Evolutionary conservation across 805 yeast genomes (phyloP), one percentile per base, ranked within the genome.

Genomic region (Jamesozyma jinghongensis): DNA sequence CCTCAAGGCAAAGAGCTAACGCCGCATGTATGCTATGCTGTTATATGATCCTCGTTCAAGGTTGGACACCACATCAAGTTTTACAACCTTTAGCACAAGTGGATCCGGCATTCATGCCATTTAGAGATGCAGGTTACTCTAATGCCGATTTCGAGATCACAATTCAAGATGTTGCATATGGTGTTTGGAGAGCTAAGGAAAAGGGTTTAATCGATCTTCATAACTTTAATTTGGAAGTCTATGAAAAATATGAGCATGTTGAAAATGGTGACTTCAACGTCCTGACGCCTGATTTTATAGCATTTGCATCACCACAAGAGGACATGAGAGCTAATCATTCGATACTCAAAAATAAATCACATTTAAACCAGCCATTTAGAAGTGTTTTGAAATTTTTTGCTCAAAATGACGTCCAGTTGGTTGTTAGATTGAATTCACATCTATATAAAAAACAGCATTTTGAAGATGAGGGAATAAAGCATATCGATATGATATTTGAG

Each of bases 21-120:
- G 94, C 97, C 14, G 97, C 97, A 3, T 87, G 97, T 62, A 69
- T 92, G 47, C 68, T 92, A 38, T 85, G 95, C 49, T 86, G 97
- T 55, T 92, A 92, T 63, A 87, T 92, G 97, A 74, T 92, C 1
- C 65, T 92, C 40, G 90, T 92, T 14, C 98, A 92, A 59, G 81
- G 86, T 12, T 92, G 98, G 98, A 86, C 97, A 1, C 98, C 98
- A 0, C 98, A 92, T 62, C 92, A 92, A 62, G 98, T 88, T 0
- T 65, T 92, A 48, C 97, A 94, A 45, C 98, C 98, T 1, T 75
- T 92, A 40, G 77, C 92, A 1, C 97, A 92, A 61, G 76, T 80
- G 5, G 87, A 83, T 37, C 95, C 95, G 2, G 97, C 97, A 5
- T 81, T 90, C 49, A 88, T 84, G 82, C 83, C 88, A 1, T 92